Percentiles rank a stretch among this genome's conserved stretches.
phyloP scores from a whole-genome alignment of 1,284 basidiomycete genomes.

The Rhodotorula sp. region DNA sequence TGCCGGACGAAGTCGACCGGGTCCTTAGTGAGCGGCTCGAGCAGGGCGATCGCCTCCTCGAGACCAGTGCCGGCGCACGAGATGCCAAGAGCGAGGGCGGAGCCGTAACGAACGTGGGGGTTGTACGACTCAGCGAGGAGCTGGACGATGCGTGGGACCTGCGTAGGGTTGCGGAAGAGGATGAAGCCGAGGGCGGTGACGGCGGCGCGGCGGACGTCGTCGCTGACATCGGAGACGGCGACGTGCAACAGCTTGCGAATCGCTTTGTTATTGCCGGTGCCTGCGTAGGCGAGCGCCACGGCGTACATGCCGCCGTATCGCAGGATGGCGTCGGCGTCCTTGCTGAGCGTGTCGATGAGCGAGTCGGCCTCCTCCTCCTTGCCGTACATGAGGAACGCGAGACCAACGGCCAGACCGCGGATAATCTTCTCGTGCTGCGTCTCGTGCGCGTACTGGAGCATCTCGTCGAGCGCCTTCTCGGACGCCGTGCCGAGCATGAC shows the following conservation, averaged over 20 bases:
- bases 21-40: constrained; percentile 95
- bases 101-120: constrained; percentile 94
- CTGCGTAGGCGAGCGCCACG: constrained; percentile 88
- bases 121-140: constrained; percentile 95
- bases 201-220: constrained; percentile 90
- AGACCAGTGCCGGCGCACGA: constrained; percentile 93
- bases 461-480: constrained; percentile 75
- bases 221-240: constrained; percentile 93
- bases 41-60: constrained; percentile 87
- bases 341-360: constrained; percentile 69
- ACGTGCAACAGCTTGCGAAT: constrained; percentile 86
- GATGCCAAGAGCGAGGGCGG: constrained; percentile 88
- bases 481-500: constrained; percentile 90
- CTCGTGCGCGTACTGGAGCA: constrained; percentile 89
- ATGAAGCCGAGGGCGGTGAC: constrained; percentile 92
- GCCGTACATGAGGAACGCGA: constrained; percentile 86
- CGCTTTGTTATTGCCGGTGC: constrained; percentile 87
- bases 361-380: constrained; percentile 82
- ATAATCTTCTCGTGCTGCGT: constrained; percentile 99
- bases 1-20: constrained; percentile 96
- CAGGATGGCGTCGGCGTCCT: constrained; percentile 90
- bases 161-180: constrained; percentile 88
- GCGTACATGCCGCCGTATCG: constrained; percentile 96
- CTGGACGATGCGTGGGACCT: constrained; percentile 92
- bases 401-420: constrained; percentile 82